phyloP scores from a whole-genome alignment of 495 filamentous ascomycete genomes.

The Aspergillus nidulans region DNA sequence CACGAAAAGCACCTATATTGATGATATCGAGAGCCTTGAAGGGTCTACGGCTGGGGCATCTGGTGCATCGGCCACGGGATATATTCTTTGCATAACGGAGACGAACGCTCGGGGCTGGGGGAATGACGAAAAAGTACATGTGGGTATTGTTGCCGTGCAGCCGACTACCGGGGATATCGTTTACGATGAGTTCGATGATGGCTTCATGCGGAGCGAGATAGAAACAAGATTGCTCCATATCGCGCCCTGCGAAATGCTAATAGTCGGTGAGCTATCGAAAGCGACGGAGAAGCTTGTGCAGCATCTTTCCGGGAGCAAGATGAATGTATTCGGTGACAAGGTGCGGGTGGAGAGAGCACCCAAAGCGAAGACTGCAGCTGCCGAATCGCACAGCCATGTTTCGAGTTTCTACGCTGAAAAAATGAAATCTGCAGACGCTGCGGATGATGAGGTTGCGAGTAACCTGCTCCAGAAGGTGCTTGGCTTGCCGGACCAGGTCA shows the following conservation, averaged over 20 bases:
- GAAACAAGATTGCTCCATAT: slow-evolving; percentile 94
- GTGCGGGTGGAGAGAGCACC: slow-evolving; percentile 75
- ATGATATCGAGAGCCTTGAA: slow-evolving; percentile 82
- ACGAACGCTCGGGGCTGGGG: slow-evolving; percentile 78
- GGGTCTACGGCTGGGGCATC: slow-evolving; percentile 40
- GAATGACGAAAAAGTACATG: slow-evolving; percentile 88
- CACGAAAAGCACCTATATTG: slow-evolving; percentile 97
- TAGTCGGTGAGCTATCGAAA: slow-evolving; percentile 87
- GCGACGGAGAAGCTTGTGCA: slow-evolving; percentile 90
- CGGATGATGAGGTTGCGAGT: slow-evolving; percentile 46
- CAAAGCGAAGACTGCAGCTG: slow-evolving; percentile 75
- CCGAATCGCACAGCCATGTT: slow-evolving; percentile 82
- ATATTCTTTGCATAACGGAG: slow-evolving; percentile 91
- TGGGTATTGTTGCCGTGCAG: slow-evolving; percentile 92
- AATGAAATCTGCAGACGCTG: slow-evolving; percentile 55
- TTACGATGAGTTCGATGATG: slow-evolving; percentile 94
- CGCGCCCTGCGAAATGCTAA: slow-evolving; percentile 92
- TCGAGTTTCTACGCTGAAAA: slow-evolving; percentile 91
- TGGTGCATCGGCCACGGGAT: slow-evolving; percentile 71
- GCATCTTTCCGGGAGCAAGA: slow-evolving; percentile 82
- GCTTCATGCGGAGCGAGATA: slow-evolving; percentile 96
- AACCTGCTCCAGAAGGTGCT: slow-evolving; percentile 80
- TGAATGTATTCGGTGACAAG: slow-evolving; percentile 89
- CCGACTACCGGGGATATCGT: slow-evolving; percentile 94
- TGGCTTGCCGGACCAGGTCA: slow-evolving; percentile 78